Evolutionary conservation across 139 green algal genomes (phyloP).

Genomic region (Coelastrella sp.): DNA sequence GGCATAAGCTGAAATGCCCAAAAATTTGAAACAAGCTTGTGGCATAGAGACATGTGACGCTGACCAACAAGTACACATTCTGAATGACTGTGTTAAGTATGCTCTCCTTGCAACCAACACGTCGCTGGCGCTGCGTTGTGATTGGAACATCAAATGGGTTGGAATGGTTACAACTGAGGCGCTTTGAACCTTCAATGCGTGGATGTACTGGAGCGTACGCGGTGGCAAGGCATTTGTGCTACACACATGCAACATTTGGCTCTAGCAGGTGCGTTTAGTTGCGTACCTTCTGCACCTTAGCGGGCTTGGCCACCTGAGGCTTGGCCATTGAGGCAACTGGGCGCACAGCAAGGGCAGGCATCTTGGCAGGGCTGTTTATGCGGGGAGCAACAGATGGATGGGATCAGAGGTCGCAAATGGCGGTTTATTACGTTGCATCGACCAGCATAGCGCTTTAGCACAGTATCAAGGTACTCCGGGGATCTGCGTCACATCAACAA

Average conservation of each 20-base stretch:
- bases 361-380: neutral
- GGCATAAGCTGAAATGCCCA: too few relatives aligned
- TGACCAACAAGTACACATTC: too few relatives aligned
- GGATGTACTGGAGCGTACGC: too few relatives aligned
- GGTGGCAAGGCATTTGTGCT: too few relatives aligned
- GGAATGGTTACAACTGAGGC: too few relatives aligned
- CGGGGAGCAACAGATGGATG: neutral
- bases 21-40: too few relatives aligned
- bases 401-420: neutral
- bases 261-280: neutral
- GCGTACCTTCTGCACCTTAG: constrained; percentile 7
- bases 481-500: neutral
- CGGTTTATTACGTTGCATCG: neutral
- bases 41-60: too few relatives aligned
- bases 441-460: neutral
- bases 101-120: too few relatives aligned
- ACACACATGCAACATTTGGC: neutral
- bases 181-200: too few relatives aligned
- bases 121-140: too few relatives aligned
- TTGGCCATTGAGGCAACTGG: constrained; percentile 15
- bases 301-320: constrained; percentile 6
- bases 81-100: too few relatives aligned
- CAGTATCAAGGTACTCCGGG: neutral
- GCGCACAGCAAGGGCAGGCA: constrained; percentile 29
- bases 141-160: too few relatives aligned